Evolutionary conservation across 1,284 basidiomycete genomes (phyloP).

Genomic region (Erythrobasidium hasegawianum): DNA sequence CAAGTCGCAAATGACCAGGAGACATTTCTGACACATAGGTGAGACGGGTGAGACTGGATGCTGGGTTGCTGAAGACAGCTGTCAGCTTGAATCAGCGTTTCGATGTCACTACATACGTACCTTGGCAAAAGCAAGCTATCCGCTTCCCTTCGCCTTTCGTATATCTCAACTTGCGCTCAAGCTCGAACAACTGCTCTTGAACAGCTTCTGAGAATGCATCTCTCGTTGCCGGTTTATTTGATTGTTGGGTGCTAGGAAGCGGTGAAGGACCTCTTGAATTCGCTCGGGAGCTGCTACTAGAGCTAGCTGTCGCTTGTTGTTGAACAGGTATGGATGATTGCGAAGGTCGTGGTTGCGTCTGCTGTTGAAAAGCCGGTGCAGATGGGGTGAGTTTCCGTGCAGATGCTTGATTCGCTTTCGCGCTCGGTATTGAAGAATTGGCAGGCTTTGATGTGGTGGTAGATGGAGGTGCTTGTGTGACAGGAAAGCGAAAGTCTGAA

Average conservation of each 20-base stretch:
- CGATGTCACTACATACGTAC: too few relatives aligned
- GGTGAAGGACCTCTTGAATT: background rate
- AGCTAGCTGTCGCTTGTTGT: background rate
- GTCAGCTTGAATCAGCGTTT: too few relatives aligned
- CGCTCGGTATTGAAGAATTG: background rate
- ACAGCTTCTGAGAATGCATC: conserved; percentile 8
- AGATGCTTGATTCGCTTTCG: conserved; percentile 8
- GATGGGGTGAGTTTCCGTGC: background rate
- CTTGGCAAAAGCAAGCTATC: conserved; percentile 51
- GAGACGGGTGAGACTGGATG: conserved; percentile 50
- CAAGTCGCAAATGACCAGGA: conserved; percentile 49
- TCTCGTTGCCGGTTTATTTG: background rate
- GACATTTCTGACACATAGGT: conserved; percentile 50
- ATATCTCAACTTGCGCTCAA: conserved; percentile 10
- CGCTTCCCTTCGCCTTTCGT: conserved; percentile 20
- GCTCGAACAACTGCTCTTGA: conserved; percentile 8
- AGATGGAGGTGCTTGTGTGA: conserved; percentile 12
- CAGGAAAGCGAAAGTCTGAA: conserved; percentile 19
- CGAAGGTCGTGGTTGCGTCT: background rate
- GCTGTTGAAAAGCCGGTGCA: background rate
- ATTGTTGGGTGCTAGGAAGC: too few relatives aligned
- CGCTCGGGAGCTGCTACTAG: too few relatives aligned
- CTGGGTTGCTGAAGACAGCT: conserved; percentile 44
- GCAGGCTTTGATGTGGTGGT: conserved; percentile 5
- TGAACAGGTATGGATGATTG: background rate